Evolutionary conservation across 805 yeast genomes (phyloP), one percentile per base, ranked within the genome.

Genomic region (Nakazawaea molendinolei): DNA sequence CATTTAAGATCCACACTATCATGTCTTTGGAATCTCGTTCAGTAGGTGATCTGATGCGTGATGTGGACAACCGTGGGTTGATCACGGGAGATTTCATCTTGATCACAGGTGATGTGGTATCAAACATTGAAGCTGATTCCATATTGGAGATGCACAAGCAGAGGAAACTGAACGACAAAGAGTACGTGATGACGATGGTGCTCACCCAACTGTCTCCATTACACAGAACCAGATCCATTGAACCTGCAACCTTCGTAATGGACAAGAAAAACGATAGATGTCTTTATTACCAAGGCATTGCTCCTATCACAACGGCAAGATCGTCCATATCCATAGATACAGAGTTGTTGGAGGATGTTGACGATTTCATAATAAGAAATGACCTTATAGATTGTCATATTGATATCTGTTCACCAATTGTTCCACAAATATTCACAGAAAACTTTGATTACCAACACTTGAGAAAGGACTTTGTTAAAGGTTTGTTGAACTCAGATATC

Each of bases 11-110:
- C 30, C 74, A 76, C 32, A 82, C 95, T 3, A 74, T 90, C 36
- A 72, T 84, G 68, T 76, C 94, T 17, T 75, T 86, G 32, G 96
- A 90, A 56, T 79, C 92, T 8, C 65, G 89, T 56, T 84, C 95
- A 19, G 95, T 90, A 8, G 98, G 98, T 46, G 98, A 92, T 61
- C 94, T 95, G 15, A 85, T 92, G 95, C 73, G 98, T 56, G 97
- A 90, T 53, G 64, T 92, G 40, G 98, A 92, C 56, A 79, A 85
- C 42, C 69, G 95, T 48, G 96, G 96, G 5, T 63, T 90, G 39
- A 85, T 92, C 34, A 76, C 84, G 1, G 89, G 94, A 10, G 98
- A 92, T 58, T 92, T 92, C 51, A 63, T 92, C 38, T 67, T 92
- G 24, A 84, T 92, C 22, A 77, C 94, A 7, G 98, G 98, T 43